Base-by-base conservation (phyloP, 306 rosid genomes). In the Sphenostylis stenocarpa region DNA sequence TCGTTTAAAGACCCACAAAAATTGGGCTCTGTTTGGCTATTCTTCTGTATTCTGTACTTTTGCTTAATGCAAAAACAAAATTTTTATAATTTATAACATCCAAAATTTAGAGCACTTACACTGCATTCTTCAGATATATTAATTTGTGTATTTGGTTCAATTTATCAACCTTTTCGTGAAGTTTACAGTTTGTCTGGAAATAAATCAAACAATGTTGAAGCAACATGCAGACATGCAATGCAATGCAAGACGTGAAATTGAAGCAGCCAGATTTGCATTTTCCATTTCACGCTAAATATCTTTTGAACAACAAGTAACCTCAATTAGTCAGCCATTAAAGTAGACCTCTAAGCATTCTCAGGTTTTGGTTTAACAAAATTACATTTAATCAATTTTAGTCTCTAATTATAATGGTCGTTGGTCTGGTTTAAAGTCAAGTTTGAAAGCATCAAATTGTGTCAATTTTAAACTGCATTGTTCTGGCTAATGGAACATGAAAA, bases 111-210 rank as follows among this genome's bases (percentile, higher is more conserved):
- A n/a, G n/a, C n/a, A n/a, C n/a, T n/a, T n/a, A n/a, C n/a, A n/a
- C n/a, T n/a, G n/a, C n/a, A n/a, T n/a, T n/a, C n/a, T n/a, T n/a
- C n/a, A n/a, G n/a, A n/a, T n/a, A n/a, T n/a, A n/a, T n/a, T n/a
- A n/a, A n/a, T n/a, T n/a, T n/a, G 28, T 26, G 28, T 2, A 26
- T 26, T 26, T 26, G 1, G 2, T 29, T 29, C 38, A 33, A 33
- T 33, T 33, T 33, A 4, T 33, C 38, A 4, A 4, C 0, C 7
- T 33, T 6, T 33, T 33, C 8, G 4, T 6, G 6, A 33, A 33
- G 38, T 33, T 33, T 33, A 29, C 33, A 29, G 4, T 29, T 29
- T 29, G 3, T 67, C 41, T 23, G 84, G 74, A 81, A 85, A 85
- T 82, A 82, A 76, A 65, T 79, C 19, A 19, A 13, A 31, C 28